Conservation (phyloP, 192 early-diverging fungal species). For the Dimargaris verticillata region DNA sequence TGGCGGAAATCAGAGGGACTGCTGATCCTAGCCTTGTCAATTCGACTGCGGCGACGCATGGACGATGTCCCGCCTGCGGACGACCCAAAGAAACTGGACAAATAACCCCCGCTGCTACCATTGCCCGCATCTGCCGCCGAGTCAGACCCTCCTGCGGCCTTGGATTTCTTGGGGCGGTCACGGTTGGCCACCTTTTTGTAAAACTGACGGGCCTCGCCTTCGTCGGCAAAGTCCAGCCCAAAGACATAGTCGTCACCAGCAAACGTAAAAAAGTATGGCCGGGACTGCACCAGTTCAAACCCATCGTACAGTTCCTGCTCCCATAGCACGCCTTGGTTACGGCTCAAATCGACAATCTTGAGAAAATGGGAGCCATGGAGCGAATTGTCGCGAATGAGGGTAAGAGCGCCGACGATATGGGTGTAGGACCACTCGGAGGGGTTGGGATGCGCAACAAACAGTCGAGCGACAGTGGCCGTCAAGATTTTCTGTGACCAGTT, state of each 20-base stretch:
- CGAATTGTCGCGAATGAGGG: constrained; percentile 40
- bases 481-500: constrained; percentile 47
- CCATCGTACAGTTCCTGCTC: constrained; percentile 64
- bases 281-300: constrained; percentile 44
- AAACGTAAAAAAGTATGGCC: constrained; percentile 55
- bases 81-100: constrained; percentile 13
- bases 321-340: constrained; percentile 45
- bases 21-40: constrained; percentile 45
- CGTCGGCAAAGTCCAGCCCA: constrained; percentile 56
- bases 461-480: constrained; percentile 53
- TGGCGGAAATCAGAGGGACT: constrained; percentile 38
- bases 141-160: constrained; percentile 10
- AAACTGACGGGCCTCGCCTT: constrained; percentile 44
- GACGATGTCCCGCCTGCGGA: constrained; percentile 3
- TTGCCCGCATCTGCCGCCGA: constrained; percentile 13
- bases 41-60: constrained; percentile 21
- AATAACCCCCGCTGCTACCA: constrained; percentile 12
- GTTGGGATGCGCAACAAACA: constrained; percentile 56
- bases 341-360: constrained; percentile 47
- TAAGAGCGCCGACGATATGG: constrained; percentile 45
- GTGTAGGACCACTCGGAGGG: constrained; percentile 51
- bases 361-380: constrained; percentile 49
- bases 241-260: constrained; percentile 39
- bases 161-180: constrained; percentile 20
- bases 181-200: constrained; percentile 41